These are phyloP conservation scores for Ustilago loliicola DNA, from an alignment of 1,284 basidiomycete genomes.

Conservation along the genomic window DNA sequence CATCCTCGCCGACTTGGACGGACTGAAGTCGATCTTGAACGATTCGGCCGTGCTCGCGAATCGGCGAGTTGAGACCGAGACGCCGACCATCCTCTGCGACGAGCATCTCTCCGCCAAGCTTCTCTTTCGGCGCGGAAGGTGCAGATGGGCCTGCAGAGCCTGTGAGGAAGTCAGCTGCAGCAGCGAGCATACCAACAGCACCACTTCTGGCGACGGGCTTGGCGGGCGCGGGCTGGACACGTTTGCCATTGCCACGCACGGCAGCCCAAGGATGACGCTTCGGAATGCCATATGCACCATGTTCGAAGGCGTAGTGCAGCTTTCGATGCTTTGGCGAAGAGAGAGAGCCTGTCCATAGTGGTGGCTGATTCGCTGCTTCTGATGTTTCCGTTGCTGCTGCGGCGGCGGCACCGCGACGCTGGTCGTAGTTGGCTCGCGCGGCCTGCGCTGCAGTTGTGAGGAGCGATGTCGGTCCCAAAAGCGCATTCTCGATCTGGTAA, in stretches of 20 bases:
- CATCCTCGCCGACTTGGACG: slow-evolving; percentile 85
- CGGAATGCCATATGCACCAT: slow-evolving; percentile 72
- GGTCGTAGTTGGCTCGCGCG: slow-evolving; percentile 18
- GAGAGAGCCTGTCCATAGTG: slow-evolving; percentile 45
- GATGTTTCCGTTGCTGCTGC: slow-evolving; percentile 20
- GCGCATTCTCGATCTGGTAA: slow-evolving; percentile 31
- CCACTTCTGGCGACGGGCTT: slow-evolving; percentile 35
- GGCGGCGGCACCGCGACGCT: slow-evolving; percentile 19
- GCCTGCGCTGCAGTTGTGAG: slow-evolving; percentile 28
- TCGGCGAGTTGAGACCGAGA: slow-evolving; percentile 60
- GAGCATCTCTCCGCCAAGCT: slow-evolving; percentile 34
- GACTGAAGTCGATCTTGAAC: slow-evolving; percentile 71
- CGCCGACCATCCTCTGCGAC: slow-evolving; percentile 35
- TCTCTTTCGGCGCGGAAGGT: slow-evolving; percentile 27
- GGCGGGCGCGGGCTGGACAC: slow-evolving; percentile 31
- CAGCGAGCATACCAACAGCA: slow-evolving; percentile 66
- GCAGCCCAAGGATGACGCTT: slow-evolving; percentile 67
- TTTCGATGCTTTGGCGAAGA: slow-evolving; percentile 35
- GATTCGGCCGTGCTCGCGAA: slow-evolving; percentile 64
- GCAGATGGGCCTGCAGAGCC: slow-evolving; percentile 31
- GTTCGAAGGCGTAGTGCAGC: slow-evolving; percentile 55
- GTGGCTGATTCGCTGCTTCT: slow-evolving; percentile 20
- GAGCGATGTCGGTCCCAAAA: slow-evolving; percentile 26
- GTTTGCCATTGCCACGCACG: slow-evolving; percentile 60
- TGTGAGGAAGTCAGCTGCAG: slow-evolving; percentile 61